Evolutionary conservation across 1,284 basidiomycete genomes (phyloP).

Genomic region (Apiotrichum veenhuisii): DNA sequence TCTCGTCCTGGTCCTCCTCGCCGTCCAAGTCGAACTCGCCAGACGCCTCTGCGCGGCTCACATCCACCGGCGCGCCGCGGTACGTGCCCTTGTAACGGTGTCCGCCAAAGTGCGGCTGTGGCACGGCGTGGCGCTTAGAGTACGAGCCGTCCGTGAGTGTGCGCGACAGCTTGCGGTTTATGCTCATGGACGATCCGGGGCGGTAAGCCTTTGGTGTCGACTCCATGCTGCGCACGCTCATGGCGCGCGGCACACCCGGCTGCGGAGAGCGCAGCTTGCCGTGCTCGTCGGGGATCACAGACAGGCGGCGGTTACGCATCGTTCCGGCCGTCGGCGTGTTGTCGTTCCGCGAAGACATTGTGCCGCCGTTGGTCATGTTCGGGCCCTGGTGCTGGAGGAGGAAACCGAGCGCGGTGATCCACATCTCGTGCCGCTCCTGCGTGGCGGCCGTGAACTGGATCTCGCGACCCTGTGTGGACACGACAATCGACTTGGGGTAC

Average conservation of each 20-base stretch:
- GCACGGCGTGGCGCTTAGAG: slow-evolving; percentile 60
- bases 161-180: slow-evolving; percentile 57
- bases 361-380: slow-evolving; percentile 13
- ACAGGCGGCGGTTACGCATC: slow-evolving; percentile 16
- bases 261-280: slow-evolving; percentile 24
- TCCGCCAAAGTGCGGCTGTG: slow-evolving; percentile 37
- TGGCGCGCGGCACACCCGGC: slow-evolving; percentile 26
- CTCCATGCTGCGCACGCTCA: slow-evolving; percentile 38
- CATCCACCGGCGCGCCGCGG: slow-evolving; percentile 29
- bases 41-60: slow-evolving; percentile 32
- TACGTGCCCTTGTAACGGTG: slow-evolving; percentile 44
- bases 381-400: slow-evolving; percentile 42
- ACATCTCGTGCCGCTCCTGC: slow-evolving; percentile 92
- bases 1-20: slow-evolving; percentile 62
- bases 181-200: slow-evolving; percentile 46
- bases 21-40: slow-evolving; percentile 25
- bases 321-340: not conserved
- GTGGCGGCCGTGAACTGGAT: slow-evolving; percentile 96
- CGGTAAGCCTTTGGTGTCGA: slow-evolving; percentile 50
- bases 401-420: slow-evolving; percentile 62
- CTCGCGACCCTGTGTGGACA: slow-evolving; percentile 88
- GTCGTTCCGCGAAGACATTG: slow-evolving; percentile 1
- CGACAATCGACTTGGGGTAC: slow-evolving; percentile 85
- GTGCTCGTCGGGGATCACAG: slow-evolving; percentile 41
- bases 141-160: slow-evolving; percentile 88